phyloP scores from a whole-genome alignment of 2,329 filamentous ascomycete species.

The Ophiostoma ips region DNA sequence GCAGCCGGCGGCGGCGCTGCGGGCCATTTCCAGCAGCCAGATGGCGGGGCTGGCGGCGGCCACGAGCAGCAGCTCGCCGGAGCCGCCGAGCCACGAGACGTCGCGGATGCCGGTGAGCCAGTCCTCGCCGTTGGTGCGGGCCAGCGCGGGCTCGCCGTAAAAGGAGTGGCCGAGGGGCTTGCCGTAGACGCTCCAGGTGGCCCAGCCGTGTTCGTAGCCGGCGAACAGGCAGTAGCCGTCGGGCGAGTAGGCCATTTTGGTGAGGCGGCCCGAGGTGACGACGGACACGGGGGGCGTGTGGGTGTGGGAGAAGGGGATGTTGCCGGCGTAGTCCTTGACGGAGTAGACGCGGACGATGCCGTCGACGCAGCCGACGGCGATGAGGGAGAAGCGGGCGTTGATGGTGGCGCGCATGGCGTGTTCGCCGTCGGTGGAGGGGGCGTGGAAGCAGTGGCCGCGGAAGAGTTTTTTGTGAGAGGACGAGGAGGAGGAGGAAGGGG shows the following conservation, averaged over 20 bases:
- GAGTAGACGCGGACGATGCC: slow-evolving; percentile 81
- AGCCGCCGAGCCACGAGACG: slow-evolving; percentile 76
- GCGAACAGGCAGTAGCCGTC: slow-evolving; percentile 95
- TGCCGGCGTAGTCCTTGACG: slow-evolving; percentile 83
- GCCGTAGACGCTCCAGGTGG: slow-evolving; percentile 93
- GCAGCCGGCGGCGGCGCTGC: slow-evolving; percentile 83
- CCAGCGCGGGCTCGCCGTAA: slow-evolving; percentile 48
- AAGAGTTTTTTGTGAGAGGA: slow-evolving; percentile 56
- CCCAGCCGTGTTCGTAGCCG: slow-evolving; percentile 86
- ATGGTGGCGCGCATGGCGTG: slow-evolving; percentile 64
- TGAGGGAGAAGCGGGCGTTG: slow-evolving; percentile 87
- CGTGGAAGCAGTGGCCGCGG: slow-evolving; percentile 82
- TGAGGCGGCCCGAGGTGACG: slow-evolving; percentile 54
- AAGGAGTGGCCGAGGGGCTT: slow-evolving; percentile 82
- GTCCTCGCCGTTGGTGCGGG: slow-evolving; percentile 55
- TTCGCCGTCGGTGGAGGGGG: slow-evolving; percentile 43
- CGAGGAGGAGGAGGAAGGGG: slow-evolving; percentile 3
- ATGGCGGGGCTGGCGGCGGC: slow-evolving; percentile 59
- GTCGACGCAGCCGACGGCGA: slow-evolving; percentile 71
- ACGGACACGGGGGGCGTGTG: slow-evolving; percentile 56
- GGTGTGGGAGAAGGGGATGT: slow-evolving; percentile 75
- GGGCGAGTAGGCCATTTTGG: slow-evolving; percentile 71
- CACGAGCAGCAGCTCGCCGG: slow-evolving; percentile 70
- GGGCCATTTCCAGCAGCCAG: slow-evolving; percentile 83
- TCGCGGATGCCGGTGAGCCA: slow-evolving; percentile 72